phyloP scores from a whole-genome alignment of 441 rosid genomes.

The Heliophila coronopifolia region DNA sequence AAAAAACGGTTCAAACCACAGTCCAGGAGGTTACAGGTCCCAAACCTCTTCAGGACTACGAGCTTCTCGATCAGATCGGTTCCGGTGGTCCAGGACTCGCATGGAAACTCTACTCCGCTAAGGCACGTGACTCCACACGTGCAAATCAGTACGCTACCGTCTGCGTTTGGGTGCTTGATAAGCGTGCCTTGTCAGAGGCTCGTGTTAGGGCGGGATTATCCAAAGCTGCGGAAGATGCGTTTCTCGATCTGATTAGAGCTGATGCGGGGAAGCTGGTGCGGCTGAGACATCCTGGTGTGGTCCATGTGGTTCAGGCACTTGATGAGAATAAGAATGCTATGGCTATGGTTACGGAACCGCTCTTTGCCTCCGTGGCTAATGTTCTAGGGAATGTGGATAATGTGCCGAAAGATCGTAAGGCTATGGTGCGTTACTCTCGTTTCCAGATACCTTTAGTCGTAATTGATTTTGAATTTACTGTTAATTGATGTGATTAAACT shows the following conservation, averaged over 20 bases:
- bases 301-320: slow-evolving; percentile 87
- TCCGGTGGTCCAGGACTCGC: slow-evolving; percentile 87
- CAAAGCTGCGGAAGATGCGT: slow-evolving; percentile 70
- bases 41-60: slow-evolving; percentile 79
- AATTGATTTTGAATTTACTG: too few relatives aligned
- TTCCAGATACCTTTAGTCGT: neutral
- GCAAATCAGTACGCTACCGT: slow-evolving; percentile 78
- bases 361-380: slow-evolving; percentile 81
- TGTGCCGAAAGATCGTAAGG: slow-evolving; percentile 68
- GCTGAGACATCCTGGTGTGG: slow-evolving; percentile 90
- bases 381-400: slow-evolving; percentile 72
- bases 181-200: slow-evolving; percentile 67
- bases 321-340: slow-evolving; percentile 89
- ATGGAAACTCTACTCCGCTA: slow-evolving; percentile 78
- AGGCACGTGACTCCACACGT: slow-evolving; percentile 65
- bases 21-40: slow-evolving; percentile 96
- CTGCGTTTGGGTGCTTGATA: slow-evolving; percentile 90
- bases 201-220: slow-evolving; percentile 65
- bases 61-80: slow-evolving; percentile 82
- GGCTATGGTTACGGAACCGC: slow-evolving; percentile 95
- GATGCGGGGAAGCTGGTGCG: slow-evolving; percentile 74
- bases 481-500: neutral
- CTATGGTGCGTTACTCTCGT: slow-evolving; percentile 47
- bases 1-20: slow-evolving; percentile 86
- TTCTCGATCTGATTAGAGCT: slow-evolving; percentile 65